Percentiles rank a stretch among this genome's conserved stretches.
These are phyloP conservation scores for Ophiostoma tasmaniense DNA, from an alignment of 2,329 filamentous ascomycete species.

Conservation along the genomic window DNA sequence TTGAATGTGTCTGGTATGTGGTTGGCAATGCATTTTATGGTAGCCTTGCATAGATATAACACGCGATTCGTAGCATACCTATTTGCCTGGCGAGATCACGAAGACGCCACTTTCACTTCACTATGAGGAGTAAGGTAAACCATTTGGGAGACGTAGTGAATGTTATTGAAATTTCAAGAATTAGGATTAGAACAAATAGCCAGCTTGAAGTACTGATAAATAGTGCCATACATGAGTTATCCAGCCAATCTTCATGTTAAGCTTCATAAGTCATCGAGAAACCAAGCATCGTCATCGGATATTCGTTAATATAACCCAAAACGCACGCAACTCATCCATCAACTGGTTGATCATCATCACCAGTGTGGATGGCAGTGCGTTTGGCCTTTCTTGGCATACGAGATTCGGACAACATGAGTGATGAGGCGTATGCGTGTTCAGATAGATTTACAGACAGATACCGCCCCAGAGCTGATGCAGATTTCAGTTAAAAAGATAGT, in stretches of 20 bases:
- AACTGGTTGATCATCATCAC: background rate
- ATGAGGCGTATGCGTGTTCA: background rate
- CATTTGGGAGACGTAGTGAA: background rate
- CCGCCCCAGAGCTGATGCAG: background rate
- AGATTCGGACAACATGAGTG: background rate
- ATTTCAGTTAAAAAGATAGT: background rate
- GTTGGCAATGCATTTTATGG: too few species aligned
- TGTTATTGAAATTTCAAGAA: background rate
- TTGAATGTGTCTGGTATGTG: background rate
- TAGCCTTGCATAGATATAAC: too few species aligned
- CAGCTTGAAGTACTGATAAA: background rate
- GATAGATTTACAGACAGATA: background rate
- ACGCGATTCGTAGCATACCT: too few species aligned
- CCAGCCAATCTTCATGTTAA: too few species aligned
- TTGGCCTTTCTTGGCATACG: background rate
- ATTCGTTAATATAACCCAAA: background rate
- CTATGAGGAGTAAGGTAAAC: background rate
- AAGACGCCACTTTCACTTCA: background rate
- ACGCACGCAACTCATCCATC: background rate
- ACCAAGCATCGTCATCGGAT: background rate
- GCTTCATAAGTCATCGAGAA: background rate
- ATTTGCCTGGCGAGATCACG: background rate
- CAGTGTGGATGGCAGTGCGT: background rate
- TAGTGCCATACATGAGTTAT: too few species aligned
- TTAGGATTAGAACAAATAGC: background rate